Conservation (phyloP, 2,329 filamentous ascomycete genomes). For the Ustulina deusta region DNA sequence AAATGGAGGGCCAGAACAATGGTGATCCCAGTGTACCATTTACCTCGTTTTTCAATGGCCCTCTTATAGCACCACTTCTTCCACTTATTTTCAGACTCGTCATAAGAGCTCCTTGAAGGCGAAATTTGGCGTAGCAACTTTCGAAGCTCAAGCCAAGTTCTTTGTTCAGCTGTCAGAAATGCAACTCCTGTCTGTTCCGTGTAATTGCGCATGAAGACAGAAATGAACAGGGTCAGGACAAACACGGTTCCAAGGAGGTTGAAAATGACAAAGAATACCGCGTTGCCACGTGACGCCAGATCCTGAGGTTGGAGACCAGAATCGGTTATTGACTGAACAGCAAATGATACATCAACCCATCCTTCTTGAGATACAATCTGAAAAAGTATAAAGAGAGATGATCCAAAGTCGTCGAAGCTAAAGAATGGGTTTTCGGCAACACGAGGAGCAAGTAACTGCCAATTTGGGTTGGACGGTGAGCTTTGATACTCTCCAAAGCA, state of each 20-base stretch:
- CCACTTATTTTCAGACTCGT: slow-evolving; percentile 80
- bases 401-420: slow-evolving; percentile 95
- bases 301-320: slow-evolving; percentile 77
- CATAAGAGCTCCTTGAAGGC: slow-evolving; percentile 90
- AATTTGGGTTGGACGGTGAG: slow-evolving; percentile 77
- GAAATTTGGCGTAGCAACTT: slow-evolving; percentile 94
- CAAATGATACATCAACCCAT: slow-evolving; percentile 94
- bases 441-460: slow-evolving; percentile 86
- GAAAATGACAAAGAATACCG: slow-evolving; percentile 94
- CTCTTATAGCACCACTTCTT: slow-evolving; percentile 95
- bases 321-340: slow-evolving; percentile 84
- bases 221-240: slow-evolving; percentile 95
- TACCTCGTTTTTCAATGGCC: slow-evolving; percentile 92
- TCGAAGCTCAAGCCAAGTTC: slow-evolving; percentile 94
- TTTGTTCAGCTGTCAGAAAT: slow-evolving; percentile 93
- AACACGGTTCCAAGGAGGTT: slow-evolving; percentile 97
- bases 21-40: slow-evolving; percentile 89
- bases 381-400: slow-evolving; percentile 94
- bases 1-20: slow-evolving; percentile 84
- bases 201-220: slow-evolving; percentile 99
- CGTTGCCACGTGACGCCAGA: slow-evolving; percentile 82
- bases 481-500: slow-evolving; percentile 88
- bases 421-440: slow-evolving; percentile 85
- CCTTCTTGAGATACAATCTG: slow-evolving; percentile 99
- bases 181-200: slow-evolving; percentile 98